Conservation (phyloP, 192 early-diverging fungal species). For the Rhizophagus clarus region DNA sequence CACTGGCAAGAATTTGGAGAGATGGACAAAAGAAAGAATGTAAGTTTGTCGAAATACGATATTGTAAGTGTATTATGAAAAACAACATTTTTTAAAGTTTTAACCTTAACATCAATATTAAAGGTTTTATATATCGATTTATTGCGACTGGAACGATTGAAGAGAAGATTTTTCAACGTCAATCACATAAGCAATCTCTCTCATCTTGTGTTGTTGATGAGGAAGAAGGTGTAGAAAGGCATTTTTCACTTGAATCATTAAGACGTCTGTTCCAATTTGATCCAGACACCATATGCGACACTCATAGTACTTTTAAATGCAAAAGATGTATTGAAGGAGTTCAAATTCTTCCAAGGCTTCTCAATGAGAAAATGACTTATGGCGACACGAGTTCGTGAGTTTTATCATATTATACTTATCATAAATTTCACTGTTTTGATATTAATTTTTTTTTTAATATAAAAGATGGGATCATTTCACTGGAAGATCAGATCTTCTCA, state of each 20-base stretch:
- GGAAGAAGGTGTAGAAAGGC: constrained; percentile 87
- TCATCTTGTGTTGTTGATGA: constrained; percentile 95
- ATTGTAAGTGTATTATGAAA: not conserved
- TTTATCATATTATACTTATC: not conserved
- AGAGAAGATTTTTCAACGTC: constrained; percentile 99
- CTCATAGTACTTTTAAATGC: constrained; percentile 98
- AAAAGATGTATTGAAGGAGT: constrained; percentile 82
- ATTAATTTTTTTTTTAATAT: not conserved
- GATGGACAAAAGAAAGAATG: constrained; percentile 80
- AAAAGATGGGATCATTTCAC: constrained; percentile 76
- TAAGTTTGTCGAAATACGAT: constrained; percentile 27
- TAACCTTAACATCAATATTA: constrained; percentile 22
- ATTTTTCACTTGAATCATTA: constrained; percentile 90
- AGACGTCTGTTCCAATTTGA: constrained; percentile 89
- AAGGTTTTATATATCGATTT: constrained; percentile 97
- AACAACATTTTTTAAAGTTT: not conserved
- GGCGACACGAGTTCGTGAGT: constrained; percentile 73
- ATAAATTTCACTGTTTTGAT: not conserved
- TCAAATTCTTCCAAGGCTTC: constrained; percentile 68
- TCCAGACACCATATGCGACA: constrained; percentile 66
- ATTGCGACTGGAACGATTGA: constrained; percentile 98
- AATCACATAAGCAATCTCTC: constrained; percentile 82
- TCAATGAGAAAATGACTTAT: constrained; percentile 63
- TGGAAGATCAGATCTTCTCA: constrained; percentile 54
- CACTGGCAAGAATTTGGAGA: constrained; percentile 87